Conservation (phyloP, 1,139 yeast species). For the Kluyveromyces sp. region DNA sequence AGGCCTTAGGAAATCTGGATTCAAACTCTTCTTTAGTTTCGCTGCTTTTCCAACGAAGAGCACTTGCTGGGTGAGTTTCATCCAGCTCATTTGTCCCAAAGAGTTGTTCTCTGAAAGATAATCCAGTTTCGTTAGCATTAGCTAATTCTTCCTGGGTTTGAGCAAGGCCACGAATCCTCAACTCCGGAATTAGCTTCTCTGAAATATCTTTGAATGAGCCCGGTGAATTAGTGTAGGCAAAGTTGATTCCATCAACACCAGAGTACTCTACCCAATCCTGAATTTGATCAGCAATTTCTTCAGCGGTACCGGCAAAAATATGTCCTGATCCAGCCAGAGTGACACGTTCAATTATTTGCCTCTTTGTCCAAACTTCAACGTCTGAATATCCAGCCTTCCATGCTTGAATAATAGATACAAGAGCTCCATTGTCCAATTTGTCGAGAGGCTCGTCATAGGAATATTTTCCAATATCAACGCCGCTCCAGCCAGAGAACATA, state of each 20-base stretch:
- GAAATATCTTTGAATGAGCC: constrained; percentile 33
- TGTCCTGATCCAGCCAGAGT: constrained; percentile 31
- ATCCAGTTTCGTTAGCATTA: constrained; percentile 5
- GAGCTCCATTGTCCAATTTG: constrained; percentile 23
- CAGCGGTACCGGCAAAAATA: constrained; percentile 28
- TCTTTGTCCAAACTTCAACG: constrained; percentile 25
- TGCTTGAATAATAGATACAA: constrained; percentile 25
- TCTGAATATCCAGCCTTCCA: constrained; percentile 19
- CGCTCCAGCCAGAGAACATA: constrained; percentile 32
- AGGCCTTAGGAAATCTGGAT: background rate
- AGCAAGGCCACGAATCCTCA: constrained; percentile 31
- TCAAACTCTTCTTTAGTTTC: constrained; percentile 36
- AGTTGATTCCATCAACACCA: constrained; percentile 34
- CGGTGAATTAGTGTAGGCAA: constrained; percentile 31
- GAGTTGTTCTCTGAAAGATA: constrained; percentile 22
- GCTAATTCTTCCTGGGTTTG: constrained; percentile 27
- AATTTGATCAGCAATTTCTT: constrained; percentile 29
- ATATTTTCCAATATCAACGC: constrained; percentile 28
- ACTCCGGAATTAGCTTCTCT: constrained; percentile 32
- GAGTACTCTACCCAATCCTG: constrained; percentile 32
- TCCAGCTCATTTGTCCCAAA: constrained; percentile 15
- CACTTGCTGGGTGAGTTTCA: constrained; percentile 34
- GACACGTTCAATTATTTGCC: constrained; percentile 20
- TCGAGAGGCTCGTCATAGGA: constrained; percentile 30
- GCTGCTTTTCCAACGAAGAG: constrained; percentile 36